Percentiles rank a stretch among this genome's conserved stretches.
These are phyloP conservation scores for Arachis hypogaea DNA, from an alignment of 306 rosid species.

Conservation along the genomic window DNA sequence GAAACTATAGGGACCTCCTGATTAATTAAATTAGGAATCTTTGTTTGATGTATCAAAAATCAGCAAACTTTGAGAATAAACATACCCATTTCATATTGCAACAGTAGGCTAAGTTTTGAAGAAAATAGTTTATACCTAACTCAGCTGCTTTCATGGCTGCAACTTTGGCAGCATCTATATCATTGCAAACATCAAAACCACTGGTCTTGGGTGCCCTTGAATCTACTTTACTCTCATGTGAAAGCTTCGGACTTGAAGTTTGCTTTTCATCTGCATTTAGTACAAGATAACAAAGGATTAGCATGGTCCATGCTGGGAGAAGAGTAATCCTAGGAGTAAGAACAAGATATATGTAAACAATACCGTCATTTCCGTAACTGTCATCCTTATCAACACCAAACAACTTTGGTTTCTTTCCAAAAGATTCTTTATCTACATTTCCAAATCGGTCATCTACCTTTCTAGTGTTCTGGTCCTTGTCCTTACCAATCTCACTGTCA, in stretches of 20 bases:
- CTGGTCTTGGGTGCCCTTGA: constrained; percentile 43
- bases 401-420: constrained; percentile 62
- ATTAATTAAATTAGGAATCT: no score
- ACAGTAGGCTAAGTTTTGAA: constrained; percentile 18
- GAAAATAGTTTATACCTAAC: constrained; percentile 57
- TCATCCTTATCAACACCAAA: constrained; percentile 51
- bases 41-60: constrained; percentile 13
- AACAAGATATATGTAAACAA: constrained; percentile 17
- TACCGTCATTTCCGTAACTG: constrained; percentile 60
- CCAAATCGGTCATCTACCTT: constrained; percentile 50
- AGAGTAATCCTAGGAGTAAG: constrained; percentile 4
- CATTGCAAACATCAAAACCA: constrained; percentile 56
- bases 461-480: constrained; percentile 51
- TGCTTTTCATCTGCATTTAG: constrained; percentile 45
- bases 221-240: constrained; percentile 57
- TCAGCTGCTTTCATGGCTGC: constrained; percentile 99
- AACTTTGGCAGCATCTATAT: constrained; percentile 78
- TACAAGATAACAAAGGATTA: constrained; percentile 15
- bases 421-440: constrained; percentile 56
- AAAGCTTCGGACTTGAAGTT: constrained; percentile 49
- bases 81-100: constrained; percentile 16
- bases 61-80: constrained; percentile 14
- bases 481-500: constrained; percentile 46
- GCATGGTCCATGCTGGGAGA: constrained; percentile 1
- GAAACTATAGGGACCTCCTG: no score